Percentiles rank a stretch among this genome's conserved stretches.
phyloP scores from a whole-genome alignment of 352 stramenopile species.

The Pythium myriotylum region DNA sequence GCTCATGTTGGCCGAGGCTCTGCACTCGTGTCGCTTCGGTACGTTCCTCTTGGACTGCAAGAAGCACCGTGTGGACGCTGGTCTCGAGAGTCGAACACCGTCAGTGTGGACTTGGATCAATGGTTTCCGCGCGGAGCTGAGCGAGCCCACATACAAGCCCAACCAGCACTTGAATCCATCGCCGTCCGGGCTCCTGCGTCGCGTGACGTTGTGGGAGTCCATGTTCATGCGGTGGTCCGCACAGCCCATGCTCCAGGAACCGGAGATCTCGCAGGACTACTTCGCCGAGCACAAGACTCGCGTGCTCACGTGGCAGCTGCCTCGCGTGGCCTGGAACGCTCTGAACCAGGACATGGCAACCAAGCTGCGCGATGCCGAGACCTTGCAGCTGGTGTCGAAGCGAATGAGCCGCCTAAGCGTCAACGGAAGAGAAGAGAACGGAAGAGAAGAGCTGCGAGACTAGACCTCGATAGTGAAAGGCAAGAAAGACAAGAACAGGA shows the following conservation, averaged over 20 bases:
- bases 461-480: not conserved
- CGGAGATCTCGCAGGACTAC: conserved; percentile 37
- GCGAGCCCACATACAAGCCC: conserved; percentile 50
- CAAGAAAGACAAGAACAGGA: not conserved
- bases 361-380: conserved; percentile 28
- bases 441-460: not conserved
- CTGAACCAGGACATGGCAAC: conserved; percentile 44
- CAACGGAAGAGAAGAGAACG: conserved; percentile 2
- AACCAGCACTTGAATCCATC: conserved; percentile 62
- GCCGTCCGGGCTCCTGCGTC: conserved; percentile 60
- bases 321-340: conserved; percentile 49
- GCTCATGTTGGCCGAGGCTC: conserved; percentile 93
- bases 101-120: conserved; percentile 88
- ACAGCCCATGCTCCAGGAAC: conserved; percentile 59
- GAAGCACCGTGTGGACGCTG: conserved; percentile 64
- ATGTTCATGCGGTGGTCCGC: conserved; percentile 80
- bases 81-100: conserved; percentile 58
- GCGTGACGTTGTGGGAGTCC: conserved; percentile 64
- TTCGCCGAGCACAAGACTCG: conserved; percentile 63
- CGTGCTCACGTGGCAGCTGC: conserved; percentile 69
- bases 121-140: conserved; percentile 66
- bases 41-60: conserved; percentile 98
- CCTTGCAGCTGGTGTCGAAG: conserved; percentile 1
- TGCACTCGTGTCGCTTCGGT: conserved; percentile 98
- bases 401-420: conserved; percentile 7